Conservation (phyloP, 1,284 basidiomycete species). For the Caloboletus inedulis region DNA sequence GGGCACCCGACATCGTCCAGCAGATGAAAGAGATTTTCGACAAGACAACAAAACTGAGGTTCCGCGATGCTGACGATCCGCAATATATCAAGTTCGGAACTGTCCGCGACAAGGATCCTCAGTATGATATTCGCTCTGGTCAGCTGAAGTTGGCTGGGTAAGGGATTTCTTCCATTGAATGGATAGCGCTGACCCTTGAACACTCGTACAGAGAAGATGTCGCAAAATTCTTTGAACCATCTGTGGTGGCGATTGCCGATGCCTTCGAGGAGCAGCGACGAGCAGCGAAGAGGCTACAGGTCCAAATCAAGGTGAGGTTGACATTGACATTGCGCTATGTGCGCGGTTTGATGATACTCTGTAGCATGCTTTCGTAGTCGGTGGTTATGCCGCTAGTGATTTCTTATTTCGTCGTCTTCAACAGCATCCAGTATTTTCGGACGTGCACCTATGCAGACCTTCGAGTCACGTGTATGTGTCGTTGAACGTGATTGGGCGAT, state of each 20-base stretch:
- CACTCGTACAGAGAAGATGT: conserved; percentile 33
- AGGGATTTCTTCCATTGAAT: conserved; percentile 3
- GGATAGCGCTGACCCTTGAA: not conserved
- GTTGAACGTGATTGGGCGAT: not conserved
- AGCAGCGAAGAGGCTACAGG: conserved; percentile 15
- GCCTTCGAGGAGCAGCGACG: conserved; percentile 37
- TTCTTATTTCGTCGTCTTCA: conserved; percentile 43
- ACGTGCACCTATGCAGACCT: conserved; percentile 36
- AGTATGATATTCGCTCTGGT: conserved; percentile 43
- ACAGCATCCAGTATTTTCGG: conserved; percentile 25
- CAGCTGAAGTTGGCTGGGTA: conserved; percentile 44
- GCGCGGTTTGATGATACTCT: not conserved
- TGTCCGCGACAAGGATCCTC: conserved; percentile 41
- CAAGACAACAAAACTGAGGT: conserved; percentile 45
- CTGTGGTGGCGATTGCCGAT: conserved; percentile 39
- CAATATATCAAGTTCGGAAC: conserved; percentile 49
- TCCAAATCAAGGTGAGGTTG: conserved; percentile 32
- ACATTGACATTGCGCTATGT: not conserved
- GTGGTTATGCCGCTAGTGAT: conserved; percentile 50
- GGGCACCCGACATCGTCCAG: conserved; percentile 34
- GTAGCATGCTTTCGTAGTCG: conserved; percentile 32
- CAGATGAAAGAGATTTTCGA: conserved; percentile 46
- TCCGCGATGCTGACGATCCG: conserved; percentile 38
- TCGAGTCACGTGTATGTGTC: conserved; percentile 36
- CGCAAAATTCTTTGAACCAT: conserved; percentile 45